Base-by-base conservation (phyloP, 1,284 basidiomycete genomes). In the Melampsora medusae region DNA sequence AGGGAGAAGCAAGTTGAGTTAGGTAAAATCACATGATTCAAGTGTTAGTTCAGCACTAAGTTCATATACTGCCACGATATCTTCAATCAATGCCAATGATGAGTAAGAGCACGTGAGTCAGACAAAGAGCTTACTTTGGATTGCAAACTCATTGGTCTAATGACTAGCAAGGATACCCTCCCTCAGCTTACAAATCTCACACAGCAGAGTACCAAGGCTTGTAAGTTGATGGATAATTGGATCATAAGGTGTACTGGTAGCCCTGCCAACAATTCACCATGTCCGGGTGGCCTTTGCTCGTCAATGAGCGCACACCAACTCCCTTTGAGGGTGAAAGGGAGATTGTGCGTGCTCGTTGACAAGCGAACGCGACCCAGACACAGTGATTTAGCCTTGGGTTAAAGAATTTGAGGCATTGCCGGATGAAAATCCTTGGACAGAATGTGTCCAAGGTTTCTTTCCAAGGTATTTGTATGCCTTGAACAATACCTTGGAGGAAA, bases 141-240 rank as follows among this genome's bases (percentile, higher is more conserved):
- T 68, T n/a, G 72, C 65, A 62, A 75, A 75, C 25, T 46, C 60
- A 68, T 75, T 65, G 38, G 10, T 62, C 22, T 65, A 22, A 25
- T 56, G 50, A 48, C 64, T 75, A 28, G 72, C 64, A 59, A 75
- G 49, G 22, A 75, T 75, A 16, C 72, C 72, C n/a, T 68, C 72
- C 38, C 72, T 60, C 0, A 75, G 33, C 67, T 75, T 75, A 25
- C 56, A 42, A 46, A 75, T 67, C 38, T 75, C 72, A 1, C 72
- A 53, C 12, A 67, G 38, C 16, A 75, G 46, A 35, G 35, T 67
- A 61, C 16, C 66, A 64, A 33, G 61, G 10, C 25, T 64, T 64
- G 19, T 28, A 7, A 33, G 19, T 31, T 64, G 25, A 3, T 64
- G 46, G 22, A 28, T 56, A 38, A 67, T 56, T 67, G 62, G 14